Percentiles rank a stretch among this genome's conserved stretches.
phyloP scores from a whole-genome alignment of 208 protist genomes.

The Trypanosoma cruzi region DNA sequence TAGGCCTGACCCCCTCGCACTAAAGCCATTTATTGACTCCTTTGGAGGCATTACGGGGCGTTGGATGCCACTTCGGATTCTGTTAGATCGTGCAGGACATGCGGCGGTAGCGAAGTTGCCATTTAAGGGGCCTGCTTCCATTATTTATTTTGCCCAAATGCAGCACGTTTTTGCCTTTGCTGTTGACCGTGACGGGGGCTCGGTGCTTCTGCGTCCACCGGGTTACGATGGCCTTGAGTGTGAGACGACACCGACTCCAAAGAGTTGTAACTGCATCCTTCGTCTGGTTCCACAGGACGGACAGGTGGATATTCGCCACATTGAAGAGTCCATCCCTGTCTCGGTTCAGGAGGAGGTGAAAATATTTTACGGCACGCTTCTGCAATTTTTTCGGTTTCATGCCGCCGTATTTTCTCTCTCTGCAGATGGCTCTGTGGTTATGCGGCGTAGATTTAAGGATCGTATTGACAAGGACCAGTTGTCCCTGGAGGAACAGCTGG shows the following conservation, averaged over 20 bases:
- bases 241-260: conserved; percentile 79
- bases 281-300: conserved; percentile 50
- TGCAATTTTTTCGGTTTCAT: conserved; percentile 64
- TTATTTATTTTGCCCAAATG: conserved; percentile 93
- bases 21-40: conserved; percentile 46
- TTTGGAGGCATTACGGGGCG: conserved; percentile 61
- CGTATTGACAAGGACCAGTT: conserved; percentile 63
- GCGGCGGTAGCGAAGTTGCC: conserved; percentile 56
- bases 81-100: conserved; percentile 61
- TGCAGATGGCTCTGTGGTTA: conserved; percentile 65
- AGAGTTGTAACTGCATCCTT: conserved; percentile 56
- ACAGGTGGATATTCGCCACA: conserved; percentile 47
- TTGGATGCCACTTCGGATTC: conserved; percentile 82
- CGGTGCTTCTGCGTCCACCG: conserved; percentile 68
- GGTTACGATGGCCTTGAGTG: conserved; percentile 61
- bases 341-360: conserved; percentile 46
- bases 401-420: conserved; percentile 70
- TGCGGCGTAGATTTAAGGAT: conserved; percentile 69
- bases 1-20: conserved; percentile 43
- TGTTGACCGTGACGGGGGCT: conserved; percentile 43
- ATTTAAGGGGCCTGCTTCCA: conserved; percentile 54
- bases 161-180: conserved; percentile 90
- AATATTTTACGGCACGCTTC: conserved; percentile 62
- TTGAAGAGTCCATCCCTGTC: conserved; percentile 36
- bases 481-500: conserved; percentile 85